Base-by-base conservation (phyloP, 1,139 yeast genomes). In the Pneumocystis jirovecii region DNA sequence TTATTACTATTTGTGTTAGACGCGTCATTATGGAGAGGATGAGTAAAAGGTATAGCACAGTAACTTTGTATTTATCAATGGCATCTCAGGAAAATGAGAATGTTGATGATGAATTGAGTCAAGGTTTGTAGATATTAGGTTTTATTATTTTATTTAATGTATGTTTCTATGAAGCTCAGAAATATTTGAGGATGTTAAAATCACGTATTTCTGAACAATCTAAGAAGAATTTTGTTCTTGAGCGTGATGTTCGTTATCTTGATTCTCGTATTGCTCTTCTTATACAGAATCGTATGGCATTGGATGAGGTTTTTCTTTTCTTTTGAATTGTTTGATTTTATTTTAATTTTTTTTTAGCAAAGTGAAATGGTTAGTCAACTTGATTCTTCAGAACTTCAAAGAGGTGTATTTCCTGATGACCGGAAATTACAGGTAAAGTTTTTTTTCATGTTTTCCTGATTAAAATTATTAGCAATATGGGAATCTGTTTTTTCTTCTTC, bases 251-350 rank as follows among this genome's bases (percentile, higher is more conserved):
- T 60, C 72, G 79, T 60, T 77, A 75, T 66, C 71, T 77, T 60
- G 80, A 77, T 68, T 70, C 76, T 39, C 74, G 80, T 37, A 77
- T 77, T 50, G 79, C 79, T 17, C 71, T 76, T 63, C 72, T 77
- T 37, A 77, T 77, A 66, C 79, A 76, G 65, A 76, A 77, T 70
- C 75, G 76, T 65, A 76, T 77, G 74, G 77, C 77, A 19, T 66
- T 73, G 17, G 78, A 76, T 63, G 79, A 77, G 67, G 70, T 69
- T 35, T 31, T 61, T 8, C 29, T 8, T 19, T 8, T n/a, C n/a
- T 45, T 25, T 59, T 25, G 4, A 21, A 19, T 8, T 39, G 1
- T 60, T 60, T 7, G 35, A 10, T 12, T 61, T 57, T 40, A 21
- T 29, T 21, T 40, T 31, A n/a, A 63, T 29, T 42, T 40, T 50